These are phyloP conservation scores for Leptographium procerum DNA, from an alignment of 2,329 filamentous ascomycete species.

Conservation along the genomic window DNA sequence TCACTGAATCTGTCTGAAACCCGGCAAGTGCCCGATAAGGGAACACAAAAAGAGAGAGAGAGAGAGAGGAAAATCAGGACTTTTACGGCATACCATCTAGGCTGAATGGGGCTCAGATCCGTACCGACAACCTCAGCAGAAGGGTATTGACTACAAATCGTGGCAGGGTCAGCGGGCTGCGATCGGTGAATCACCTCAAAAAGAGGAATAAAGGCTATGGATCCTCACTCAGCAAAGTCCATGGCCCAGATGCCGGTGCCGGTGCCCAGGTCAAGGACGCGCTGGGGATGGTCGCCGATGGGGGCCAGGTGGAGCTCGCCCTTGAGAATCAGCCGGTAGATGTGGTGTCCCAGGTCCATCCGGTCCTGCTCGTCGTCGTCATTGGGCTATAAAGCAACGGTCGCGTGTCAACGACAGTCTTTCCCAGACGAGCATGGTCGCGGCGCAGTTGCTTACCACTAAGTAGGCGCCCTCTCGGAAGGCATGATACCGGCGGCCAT, in stretches of 20 bases:
- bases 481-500: constrained; percentile 3
- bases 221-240: constrained; percentile 34
- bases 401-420: not conserved
- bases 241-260: constrained; percentile 57
- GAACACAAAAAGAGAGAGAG: no score
- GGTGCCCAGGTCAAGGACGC: constrained; percentile 29
- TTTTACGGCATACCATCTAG: constrained; percentile 15
- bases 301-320: constrained; percentile 31
- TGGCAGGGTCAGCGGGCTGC: no score
- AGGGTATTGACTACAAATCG: not conserved
- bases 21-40: no score
- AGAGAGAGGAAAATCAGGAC: no score
- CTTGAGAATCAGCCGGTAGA: constrained; percentile 34
- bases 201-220: no score
- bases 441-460: not conserved
- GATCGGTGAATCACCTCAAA: no score
- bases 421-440: no score
- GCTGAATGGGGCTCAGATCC: constrained; percentile 57
- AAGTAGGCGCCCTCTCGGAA: constrained; percentile 1
- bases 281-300: constrained; percentile 31
- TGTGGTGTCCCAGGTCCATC: constrained; percentile 28
- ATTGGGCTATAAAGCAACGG: constrained; percentile 2
- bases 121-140: constrained; percentile 45
- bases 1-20: no score
- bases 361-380: constrained; percentile 3